phyloP scores from a whole-genome alignment of 345 rosid species.

The Populus ilicifolia region DNA sequence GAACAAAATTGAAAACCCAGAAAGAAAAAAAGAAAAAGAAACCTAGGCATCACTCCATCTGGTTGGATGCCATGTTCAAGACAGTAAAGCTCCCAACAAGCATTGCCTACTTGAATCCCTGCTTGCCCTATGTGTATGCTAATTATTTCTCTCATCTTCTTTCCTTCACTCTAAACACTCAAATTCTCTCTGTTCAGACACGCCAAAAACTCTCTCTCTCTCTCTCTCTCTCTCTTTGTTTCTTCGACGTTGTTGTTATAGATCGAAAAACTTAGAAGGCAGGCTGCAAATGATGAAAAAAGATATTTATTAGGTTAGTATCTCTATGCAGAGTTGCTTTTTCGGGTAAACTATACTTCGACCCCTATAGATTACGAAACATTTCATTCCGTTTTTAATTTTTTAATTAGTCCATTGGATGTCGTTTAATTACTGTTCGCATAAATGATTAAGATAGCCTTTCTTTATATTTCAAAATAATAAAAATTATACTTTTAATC shows the following conservation, averaged over 20 bases:
- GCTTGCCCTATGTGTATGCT: constrained; percentile 40
- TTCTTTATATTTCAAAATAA: no score
- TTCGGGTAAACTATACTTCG: not conserved
- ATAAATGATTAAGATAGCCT: no score
- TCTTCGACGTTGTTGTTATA: not conserved
- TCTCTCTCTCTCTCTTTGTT: not conserved
- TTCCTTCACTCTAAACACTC: not conserved
- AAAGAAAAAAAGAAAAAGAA: not conserved
- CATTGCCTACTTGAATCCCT: constrained; percentile 37
- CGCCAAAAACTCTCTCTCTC: not conserved
- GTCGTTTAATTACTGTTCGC: no score
- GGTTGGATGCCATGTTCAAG: constrained; percentile 29
- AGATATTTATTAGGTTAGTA: not conserved
- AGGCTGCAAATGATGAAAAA: not conserved
- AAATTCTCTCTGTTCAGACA: not conserved
- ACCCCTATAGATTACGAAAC: not conserved
- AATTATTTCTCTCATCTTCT: constrained; percentile 33
- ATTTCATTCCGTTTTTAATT: not conserved
- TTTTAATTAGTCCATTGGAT: no score
- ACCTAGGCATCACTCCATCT: constrained; percentile 37
- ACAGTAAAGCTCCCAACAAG: constrained; percentile 36
- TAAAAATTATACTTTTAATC: no score
- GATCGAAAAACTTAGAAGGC: not conserved
- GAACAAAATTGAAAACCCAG: not conserved
- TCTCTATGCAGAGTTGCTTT: not conserved